These are phyloP conservation scores for Chrysochromulina tobinii DNA, from an alignment of 78 protist species.

Conservation along the genomic window DNA sequence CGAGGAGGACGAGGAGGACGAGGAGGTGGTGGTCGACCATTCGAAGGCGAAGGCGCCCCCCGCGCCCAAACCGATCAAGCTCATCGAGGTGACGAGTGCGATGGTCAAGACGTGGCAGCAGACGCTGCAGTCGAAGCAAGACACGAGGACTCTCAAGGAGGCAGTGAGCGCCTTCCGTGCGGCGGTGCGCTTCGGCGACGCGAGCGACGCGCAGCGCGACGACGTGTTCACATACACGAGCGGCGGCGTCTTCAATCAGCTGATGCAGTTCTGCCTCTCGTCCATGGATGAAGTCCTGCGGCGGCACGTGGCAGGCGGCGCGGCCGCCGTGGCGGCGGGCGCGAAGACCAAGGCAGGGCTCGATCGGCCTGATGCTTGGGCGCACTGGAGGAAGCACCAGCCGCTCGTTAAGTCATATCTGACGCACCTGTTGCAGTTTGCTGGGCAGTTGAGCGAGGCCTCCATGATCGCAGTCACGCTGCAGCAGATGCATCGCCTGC, in stretches of 20 bases:
- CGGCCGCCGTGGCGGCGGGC: background rate
- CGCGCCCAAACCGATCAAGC: background rate
- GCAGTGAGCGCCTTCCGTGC: slow-evolving; percentile 63
- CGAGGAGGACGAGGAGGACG: slow-evolving; percentile 25
- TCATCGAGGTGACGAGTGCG: slow-evolving; percentile 10
- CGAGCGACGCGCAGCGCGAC: background rate
- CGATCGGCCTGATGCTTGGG: background rate
- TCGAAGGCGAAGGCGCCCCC: too few species aligned
- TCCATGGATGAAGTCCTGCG: slow-evolving; percentile 39
- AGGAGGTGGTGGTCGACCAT: background rate
- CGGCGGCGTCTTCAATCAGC: slow-evolving; percentile 37
- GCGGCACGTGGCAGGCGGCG: background rate
- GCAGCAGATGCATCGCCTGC: background rate
- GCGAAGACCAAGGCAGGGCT: background rate
- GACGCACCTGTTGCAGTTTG: background rate
- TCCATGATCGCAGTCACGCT: background rate
- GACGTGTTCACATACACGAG: too few species aligned
- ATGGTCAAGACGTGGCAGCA: background rate
- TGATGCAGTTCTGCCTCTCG: slow-evolving; percentile 39
- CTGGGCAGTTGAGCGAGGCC: background rate
- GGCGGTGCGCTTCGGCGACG: slow-evolving; percentile 56
- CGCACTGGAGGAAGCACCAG: background rate
- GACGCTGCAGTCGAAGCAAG: background rate
- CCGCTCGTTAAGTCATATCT: background rate
- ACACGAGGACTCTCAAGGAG: background rate